Conservation (phyloP, 139 green algal genomes). For the Haematococcus sp. region DNA sequence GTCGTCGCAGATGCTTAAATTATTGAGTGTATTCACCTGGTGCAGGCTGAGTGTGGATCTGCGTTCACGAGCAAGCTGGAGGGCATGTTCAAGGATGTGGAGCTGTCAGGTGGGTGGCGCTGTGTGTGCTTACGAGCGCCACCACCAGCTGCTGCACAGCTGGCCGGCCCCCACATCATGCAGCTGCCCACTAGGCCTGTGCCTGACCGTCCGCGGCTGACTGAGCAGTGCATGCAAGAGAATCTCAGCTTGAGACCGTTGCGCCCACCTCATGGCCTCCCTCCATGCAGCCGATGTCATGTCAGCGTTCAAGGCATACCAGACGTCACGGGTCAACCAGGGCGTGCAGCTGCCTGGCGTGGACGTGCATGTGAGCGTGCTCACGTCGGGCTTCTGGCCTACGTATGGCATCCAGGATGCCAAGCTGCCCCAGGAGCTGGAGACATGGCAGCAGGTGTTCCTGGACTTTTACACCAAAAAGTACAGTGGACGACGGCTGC, state of each 20-base stretch:
- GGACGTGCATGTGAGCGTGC: constrained; percentile 87
- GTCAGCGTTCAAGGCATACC: constrained; percentile 25
- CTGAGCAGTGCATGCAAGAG: not conserved
- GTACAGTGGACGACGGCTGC: constrained; percentile 86
- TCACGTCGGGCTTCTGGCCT: constrained; percentile 96
- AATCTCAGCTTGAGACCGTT: not conserved
- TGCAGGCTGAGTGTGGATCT: constrained; percentile 82
- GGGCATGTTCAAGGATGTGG: constrained; percentile 94
- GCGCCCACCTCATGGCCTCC: not conserved
- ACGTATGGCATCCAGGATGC: constrained; percentile 83
- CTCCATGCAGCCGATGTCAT: constrained; percentile 31
- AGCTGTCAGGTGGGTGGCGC: constrained; percentile 25
- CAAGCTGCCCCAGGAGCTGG: constrained; percentile 79
- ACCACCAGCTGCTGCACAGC: not conserved
- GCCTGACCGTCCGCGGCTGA: not conserved
- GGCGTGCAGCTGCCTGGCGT: constrained; percentile 36
- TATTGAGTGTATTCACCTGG: too few relatives aligned
- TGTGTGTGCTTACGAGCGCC: constrained; percentile 2
- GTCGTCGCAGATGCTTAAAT: not conserved
- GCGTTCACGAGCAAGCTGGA: constrained; percentile 86
- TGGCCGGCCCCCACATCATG: not conserved
- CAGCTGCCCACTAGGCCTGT: not conserved
- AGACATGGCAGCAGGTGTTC: constrained; percentile 70
- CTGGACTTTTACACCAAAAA: constrained; percentile 92
- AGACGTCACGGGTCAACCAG: not conserved